These are phyloP conservation scores for Paramecium bursaria DNA, from an alignment of 73 alveolate species.

Conservation along the genomic window DNA sequence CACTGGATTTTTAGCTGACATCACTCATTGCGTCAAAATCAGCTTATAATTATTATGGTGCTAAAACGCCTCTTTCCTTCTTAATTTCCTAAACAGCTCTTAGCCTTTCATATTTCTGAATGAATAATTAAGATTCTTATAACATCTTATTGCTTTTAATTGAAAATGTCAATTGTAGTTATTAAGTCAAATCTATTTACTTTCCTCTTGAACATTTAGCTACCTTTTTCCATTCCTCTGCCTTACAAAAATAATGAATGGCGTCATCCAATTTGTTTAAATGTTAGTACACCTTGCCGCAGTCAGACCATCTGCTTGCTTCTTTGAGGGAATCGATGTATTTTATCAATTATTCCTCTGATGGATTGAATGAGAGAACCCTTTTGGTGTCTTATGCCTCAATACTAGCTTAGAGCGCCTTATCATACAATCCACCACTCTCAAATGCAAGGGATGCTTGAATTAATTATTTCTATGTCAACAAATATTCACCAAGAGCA, in stretches of 20 bases:
- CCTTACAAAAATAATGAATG: constrained; percentile 60
- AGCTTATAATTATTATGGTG: constrained; percentile 31
- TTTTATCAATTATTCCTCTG: neutral
- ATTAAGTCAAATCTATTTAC: neutral
- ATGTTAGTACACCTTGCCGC: constrained; percentile 59
- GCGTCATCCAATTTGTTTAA: constrained; percentile 47
- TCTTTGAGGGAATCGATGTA: neutral
- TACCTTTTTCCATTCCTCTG: constrained; percentile 44
- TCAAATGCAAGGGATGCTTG: constrained; percentile 68
- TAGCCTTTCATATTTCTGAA: constrained; percentile 25
- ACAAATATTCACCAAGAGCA: constrained; percentile 54
- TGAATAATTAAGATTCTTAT: neutral
- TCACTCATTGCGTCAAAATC: constrained; percentile 46
- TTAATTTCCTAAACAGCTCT: constrained; percentile 4
- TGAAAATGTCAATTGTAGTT: constrained; percentile 7
- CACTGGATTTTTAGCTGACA: constrained; percentile 48
- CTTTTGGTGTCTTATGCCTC: constrained; percentile 59
- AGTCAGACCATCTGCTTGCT: constrained; percentile 32
- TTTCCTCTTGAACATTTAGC: constrained; percentile 46
- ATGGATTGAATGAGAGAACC: constrained; percentile 23
- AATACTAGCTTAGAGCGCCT: constrained; percentile 45
- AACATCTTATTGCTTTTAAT: constrained; percentile 7
- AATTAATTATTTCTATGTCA: constrained; percentile 41
- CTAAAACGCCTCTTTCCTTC: constrained; percentile 23
- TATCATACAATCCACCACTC: constrained; percentile 61